Percentiles rank a stretch among this genome's conserved stretches.
Conservation (phyloP, 352 stramenopile species). For the Saprolegnia parasitica region DNA sequence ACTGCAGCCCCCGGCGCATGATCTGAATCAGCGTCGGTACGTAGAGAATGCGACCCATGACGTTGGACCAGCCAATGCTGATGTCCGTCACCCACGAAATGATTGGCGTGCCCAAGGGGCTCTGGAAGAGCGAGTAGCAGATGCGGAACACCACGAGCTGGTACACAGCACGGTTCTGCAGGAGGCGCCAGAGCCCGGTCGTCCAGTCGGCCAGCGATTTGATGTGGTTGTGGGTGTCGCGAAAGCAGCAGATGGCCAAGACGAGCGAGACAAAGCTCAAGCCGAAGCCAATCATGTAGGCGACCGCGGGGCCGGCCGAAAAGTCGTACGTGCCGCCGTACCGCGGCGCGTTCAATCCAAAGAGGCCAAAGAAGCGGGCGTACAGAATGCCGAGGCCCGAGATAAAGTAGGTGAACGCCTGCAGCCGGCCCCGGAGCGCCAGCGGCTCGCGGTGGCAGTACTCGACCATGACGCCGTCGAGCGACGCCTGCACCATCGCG, state of each 20-base stretch:
- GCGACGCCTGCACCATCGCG: not conserved
- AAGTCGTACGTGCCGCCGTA: not conserved
- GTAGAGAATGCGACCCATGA: constrained; percentile 44
- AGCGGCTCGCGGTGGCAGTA: not conserved
- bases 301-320: not conserved
- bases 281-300: not conserved
- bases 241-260: not conserved
- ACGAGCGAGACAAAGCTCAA: not conserved
- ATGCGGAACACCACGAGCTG: constrained; percentile 59
- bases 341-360: not conserved
- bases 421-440: not conserved
- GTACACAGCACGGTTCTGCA: constrained; percentile 57
- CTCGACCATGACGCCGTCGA: not conserved
- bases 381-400: not conserved
- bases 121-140: constrained; percentile 52
- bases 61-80: constrained; percentile 50
- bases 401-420: not conserved
- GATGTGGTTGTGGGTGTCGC: constrained; percentile 28
- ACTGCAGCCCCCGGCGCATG: constrained; percentile 40
- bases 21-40: constrained; percentile 43
- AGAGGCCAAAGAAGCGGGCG: not conserved
- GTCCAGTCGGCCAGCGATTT: constrained; percentile 39
- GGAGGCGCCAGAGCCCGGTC: constrained; percentile 40
- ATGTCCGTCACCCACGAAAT: constrained; percentile 26
- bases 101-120: constrained; percentile 49